Evolutionary conservation across 225 moss, liverwort and hornwort genomes (phyloP), one percentile per base, ranked within the genome.

Genomic region (Sphagnum tenellum): DNA sequence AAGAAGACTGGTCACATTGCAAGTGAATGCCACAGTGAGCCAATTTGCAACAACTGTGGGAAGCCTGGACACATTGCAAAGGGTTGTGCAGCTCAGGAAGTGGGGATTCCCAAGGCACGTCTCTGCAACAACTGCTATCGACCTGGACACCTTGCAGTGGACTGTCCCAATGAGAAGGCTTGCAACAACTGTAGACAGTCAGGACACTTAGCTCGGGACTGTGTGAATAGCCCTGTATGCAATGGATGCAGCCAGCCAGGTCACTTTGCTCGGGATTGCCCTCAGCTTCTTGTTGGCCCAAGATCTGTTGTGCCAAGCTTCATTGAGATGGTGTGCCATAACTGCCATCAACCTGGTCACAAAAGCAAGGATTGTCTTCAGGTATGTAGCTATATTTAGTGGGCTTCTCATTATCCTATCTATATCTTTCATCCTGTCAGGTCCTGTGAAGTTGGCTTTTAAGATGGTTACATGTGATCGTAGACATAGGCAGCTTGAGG

Each of bases 1-100:
- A 86, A 86, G 75, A 82, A 86, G 56, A 82, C 86, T 62, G 86
- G 86, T 13, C 86, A 86, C 55, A 86, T 86, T 64, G 86, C 86
- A 63, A 86, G 82, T 53, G 86, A 86, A 73, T 86, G 86, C 56
- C 82, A 73, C 47, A 83, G 80, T 74, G 86, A 86, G 63, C 86
- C 86, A 48, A 78, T 86, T 49, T 86, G 86, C 73, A 86, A 86
- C 71, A 86, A 66, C 61, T 86, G 86, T 9, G 86, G 86, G 60
- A 86, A 86, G 57, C 77, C 86, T 67, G 86, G 86, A 59, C 86
- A 86, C 69, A 70, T 86, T 49, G 86, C 86, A 0, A 86, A 86
- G 67, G 86, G 82, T n/a, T 86, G 86, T 74, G 80, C 67, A 73
- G 75, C 71, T 11, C 82, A 80, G 69, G 86, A 86, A 77, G 73